These are phyloP conservation scores for Teratosphaeriaceae sp. DNA, from an alignment of 2,329 filamentous ascomycete species.

Conservation along the genomic window DNA sequence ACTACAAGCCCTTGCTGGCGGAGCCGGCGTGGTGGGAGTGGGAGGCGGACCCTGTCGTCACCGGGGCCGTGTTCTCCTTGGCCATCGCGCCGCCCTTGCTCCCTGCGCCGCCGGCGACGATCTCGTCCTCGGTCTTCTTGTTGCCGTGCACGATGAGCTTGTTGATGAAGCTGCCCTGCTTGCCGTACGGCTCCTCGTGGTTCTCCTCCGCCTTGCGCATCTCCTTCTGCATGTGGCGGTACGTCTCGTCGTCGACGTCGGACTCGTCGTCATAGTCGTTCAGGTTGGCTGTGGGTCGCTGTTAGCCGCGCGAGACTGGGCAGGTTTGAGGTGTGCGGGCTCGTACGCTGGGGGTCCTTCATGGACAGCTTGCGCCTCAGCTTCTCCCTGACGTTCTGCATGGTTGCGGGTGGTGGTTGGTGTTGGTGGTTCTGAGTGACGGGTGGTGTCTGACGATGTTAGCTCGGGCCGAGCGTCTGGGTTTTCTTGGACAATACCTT, in stretches of 20 bases:
- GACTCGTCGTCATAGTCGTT: slow-evolving; percentile 25
- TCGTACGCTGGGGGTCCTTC: slow-evolving; percentile 31
- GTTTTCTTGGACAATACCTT: too few relatives aligned
- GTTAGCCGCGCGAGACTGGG: not conserved
- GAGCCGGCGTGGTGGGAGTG: too few relatives aligned
- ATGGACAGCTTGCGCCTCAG: slow-evolving; percentile 32
- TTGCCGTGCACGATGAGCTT: slow-evolving; percentile 33
- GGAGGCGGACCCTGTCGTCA: too few relatives aligned
- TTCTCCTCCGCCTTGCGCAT: slow-evolving; percentile 28
- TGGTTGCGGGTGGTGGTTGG: slow-evolving; percentile 8
- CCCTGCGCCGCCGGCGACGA: too few relatives aligned
- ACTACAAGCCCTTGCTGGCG: not conserved
- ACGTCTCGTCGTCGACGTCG: slow-evolving; percentile 32
- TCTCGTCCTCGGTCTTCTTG: slow-evolving; percentile 34
- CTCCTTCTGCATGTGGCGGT: slow-evolving; percentile 29
- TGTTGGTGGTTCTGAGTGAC: too few relatives aligned
- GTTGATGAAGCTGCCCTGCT: slow-evolving; percentile 27
- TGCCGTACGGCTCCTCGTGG: slow-evolving; percentile 26
- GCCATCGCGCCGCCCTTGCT: too few relatives aligned
- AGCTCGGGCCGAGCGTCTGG: too few relatives aligned
- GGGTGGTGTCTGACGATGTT: too few relatives aligned
- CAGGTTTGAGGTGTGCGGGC: not conserved
- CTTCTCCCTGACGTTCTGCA: slow-evolving; percentile 31
- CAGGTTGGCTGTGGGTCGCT: slow-evolving; percentile 15
- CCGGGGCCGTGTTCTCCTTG: not conserved